A percentile compares a stretch with the other conserved stretches of the same genome.
Conservation (phyloP, 2,329 filamentous ascomycete species). For the Hypoxylon sp. region DNA sequence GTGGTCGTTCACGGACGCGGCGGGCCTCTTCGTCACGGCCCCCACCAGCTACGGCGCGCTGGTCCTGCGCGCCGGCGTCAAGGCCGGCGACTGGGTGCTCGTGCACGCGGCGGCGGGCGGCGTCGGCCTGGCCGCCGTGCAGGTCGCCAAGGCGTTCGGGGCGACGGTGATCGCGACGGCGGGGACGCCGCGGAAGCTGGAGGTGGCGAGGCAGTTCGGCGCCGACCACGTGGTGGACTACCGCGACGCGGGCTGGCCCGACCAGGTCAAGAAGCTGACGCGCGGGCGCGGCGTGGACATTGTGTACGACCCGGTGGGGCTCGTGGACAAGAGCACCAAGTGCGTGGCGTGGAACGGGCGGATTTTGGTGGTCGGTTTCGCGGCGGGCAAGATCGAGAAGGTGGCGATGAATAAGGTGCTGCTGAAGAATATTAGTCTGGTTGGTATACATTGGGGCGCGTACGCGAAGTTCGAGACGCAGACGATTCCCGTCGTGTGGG, state of each 20-base stretch:
- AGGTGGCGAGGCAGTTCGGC: constrained; percentile 82
- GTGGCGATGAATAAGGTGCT: constrained; percentile 92
- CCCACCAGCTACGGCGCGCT: constrained; percentile 90
- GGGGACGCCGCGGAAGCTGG: constrained; percentile 81
- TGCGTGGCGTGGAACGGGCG: constrained; percentile 95
- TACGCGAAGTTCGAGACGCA: constrained; percentile 80
- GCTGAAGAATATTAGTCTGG: constrained; percentile 91
- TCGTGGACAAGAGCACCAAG: constrained; percentile 89
- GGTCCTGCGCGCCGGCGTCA: constrained; percentile 80
- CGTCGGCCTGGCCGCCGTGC: constrained; percentile 90
- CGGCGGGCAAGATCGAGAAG: constrained; percentile 87
- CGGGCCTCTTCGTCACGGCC: constrained; percentile 90
- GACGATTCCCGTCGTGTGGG: constrained; percentile 80
- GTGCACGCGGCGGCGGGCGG: constrained; percentile 94
- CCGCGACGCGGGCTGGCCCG: constrained; percentile 70
- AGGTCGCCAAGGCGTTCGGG: constrained; percentile 91
- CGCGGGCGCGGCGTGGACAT: constrained; percentile 84
- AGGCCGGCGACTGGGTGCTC: constrained; percentile 85
- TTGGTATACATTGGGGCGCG: constrained; percentile 92
- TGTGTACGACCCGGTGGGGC: constrained; percentile 92
- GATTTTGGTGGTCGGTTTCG: constrained; percentile 89
- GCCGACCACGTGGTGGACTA: constrained; percentile 89
- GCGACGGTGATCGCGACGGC: constrained; percentile 95
- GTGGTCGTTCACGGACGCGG: constrained; percentile 87
- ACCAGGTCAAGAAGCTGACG: constrained; percentile 80